Evolutionary conservation across 2,329 filamentous ascomycete species (phyloP).

Genomic region (Fusarium sp.): DNA sequence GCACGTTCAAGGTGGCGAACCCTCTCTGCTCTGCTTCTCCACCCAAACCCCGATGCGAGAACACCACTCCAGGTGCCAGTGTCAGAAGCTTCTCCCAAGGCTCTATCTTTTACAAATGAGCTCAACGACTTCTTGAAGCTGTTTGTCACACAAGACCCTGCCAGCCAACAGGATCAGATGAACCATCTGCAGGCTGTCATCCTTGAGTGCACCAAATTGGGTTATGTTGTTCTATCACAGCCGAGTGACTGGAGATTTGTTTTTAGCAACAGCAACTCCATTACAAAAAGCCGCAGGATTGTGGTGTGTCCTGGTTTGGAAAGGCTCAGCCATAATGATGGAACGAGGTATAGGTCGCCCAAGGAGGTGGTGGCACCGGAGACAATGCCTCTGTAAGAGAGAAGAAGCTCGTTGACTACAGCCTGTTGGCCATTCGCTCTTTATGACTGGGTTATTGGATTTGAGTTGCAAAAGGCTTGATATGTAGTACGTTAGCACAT

Average conservation of each 20-base stretch:
- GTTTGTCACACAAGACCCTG: conserved; percentile 48
- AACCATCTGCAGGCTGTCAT: conserved; percentile 55
- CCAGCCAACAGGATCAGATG: conserved; percentile 49
- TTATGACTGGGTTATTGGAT: background rate
- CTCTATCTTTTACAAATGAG: conserved; percentile 47
- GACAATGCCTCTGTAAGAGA: conserved; percentile 9
- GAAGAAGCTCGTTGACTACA: background rate
- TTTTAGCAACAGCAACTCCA: conserved; percentile 23
- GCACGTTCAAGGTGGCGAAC: conserved; percentile 57
- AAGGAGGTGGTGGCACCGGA: conserved; percentile 40
- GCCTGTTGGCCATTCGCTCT: background rate
- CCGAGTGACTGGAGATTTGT: conserved; percentile 54
- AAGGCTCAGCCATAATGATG: conserved; percentile 45
- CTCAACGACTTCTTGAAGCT: conserved; percentile 51
- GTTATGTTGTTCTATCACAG: conserved; percentile 58
- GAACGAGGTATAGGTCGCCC: conserved; percentile 37
- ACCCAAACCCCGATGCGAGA: conserved; percentile 52
- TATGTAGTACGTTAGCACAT: background rate
- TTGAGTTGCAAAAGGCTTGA: background rate
- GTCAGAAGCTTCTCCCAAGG: conserved; percentile 47
- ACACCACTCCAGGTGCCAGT: conserved; percentile 50
- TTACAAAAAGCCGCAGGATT: background rate
- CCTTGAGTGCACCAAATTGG: conserved; percentile 55
- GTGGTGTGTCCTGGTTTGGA: conserved; percentile 49
- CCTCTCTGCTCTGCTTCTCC: conserved; percentile 57